Conservation (phyloP, 1,139 yeast genomes). For the Debaryomyces fabryi region DNA sequence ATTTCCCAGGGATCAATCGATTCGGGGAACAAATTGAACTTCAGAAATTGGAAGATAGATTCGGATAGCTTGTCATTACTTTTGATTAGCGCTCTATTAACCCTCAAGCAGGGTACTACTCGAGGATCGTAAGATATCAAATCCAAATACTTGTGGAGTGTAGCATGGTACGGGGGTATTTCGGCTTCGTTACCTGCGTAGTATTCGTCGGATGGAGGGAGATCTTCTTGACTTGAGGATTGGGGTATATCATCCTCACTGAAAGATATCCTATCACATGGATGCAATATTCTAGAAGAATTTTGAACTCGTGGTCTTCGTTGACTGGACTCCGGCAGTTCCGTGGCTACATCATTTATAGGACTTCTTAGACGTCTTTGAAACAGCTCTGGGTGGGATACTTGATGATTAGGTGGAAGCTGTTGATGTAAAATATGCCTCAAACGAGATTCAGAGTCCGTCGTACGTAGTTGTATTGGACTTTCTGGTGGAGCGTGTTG, state of each 20-base stretch:
- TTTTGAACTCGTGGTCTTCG: not conserved
- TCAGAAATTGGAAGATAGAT: constrained; percentile 30
- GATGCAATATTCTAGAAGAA: not conserved
- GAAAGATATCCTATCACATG: not conserved
- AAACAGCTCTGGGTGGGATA: not conserved
- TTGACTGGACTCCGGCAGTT: not conserved
- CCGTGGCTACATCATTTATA: not conserved
- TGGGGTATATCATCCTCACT: not conserved
- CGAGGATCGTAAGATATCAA: constrained; percentile 46
- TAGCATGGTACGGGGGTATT: constrained; percentile 43
- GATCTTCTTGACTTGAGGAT: constrained; percentile 9
- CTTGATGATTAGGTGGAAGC: not conserved
- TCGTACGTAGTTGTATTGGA: not conserved
- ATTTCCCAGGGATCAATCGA: constrained; percentile 41
- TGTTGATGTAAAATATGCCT: not conserved
- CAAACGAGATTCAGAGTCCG: not conserved
- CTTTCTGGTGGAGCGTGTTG: not conserved
- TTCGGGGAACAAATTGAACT: constrained; percentile 34
- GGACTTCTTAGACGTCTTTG: not conserved
- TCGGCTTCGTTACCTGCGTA: constrained; percentile 23
- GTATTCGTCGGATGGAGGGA: constrained; percentile 24
- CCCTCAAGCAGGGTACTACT: constrained; percentile 41
- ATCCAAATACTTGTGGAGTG: constrained; percentile 39
- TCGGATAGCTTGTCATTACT: constrained; percentile 28
- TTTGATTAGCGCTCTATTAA: constrained; percentile 35